These are phyloP conservation scores for Tetrastigma voinierianum DNA, from an alignment of 164 flowering plant species.

Conservation along the genomic window DNA sequence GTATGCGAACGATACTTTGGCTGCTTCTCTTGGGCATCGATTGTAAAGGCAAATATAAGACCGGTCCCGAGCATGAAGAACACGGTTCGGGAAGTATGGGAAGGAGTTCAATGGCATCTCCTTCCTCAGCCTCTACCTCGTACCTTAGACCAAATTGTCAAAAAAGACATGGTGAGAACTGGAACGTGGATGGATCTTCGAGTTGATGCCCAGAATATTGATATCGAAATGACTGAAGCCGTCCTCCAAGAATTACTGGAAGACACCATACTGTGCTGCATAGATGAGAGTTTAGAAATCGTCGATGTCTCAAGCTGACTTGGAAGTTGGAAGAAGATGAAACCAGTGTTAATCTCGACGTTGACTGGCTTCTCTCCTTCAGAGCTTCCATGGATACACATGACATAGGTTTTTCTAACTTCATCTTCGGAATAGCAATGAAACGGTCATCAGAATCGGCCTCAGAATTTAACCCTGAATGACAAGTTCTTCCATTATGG, in stretches of 20 bases:
- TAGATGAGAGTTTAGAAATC: constrained; percentile 7
- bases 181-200: constrained; percentile 71
- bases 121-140: constrained; percentile 31
- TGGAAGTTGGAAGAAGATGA: neutral
- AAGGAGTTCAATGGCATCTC: constrained; percentile 55
- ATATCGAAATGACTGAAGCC: constrained; percentile 49
- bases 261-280: constrained; percentile 44
- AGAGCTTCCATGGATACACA: neutral
- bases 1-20: constrained; percentile 42
- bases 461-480: constrained; percentile 4
- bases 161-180: constrained; percentile 57
- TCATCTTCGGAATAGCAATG: constrained; percentile 11
- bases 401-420: neutral
- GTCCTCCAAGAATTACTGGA: constrained; percentile 68
- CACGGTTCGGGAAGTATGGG: constrained; percentile 50
- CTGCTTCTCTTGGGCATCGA: constrained; percentile 46
- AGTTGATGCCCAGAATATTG: constrained; percentile 42
- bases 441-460: neutral
- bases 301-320: constrained; percentile 8
- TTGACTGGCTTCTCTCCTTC: neutral
- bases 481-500: neutral
- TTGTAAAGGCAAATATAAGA: constrained; percentile 35
- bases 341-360: constrained; percentile 4
- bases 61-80: constrained; percentile 46
- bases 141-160: constrained; percentile 63